These are phyloP conservation scores for Soucietia sequanensis DNA, from an alignment of 805 yeast genomes.

Conservation along the genomic window DNA sequence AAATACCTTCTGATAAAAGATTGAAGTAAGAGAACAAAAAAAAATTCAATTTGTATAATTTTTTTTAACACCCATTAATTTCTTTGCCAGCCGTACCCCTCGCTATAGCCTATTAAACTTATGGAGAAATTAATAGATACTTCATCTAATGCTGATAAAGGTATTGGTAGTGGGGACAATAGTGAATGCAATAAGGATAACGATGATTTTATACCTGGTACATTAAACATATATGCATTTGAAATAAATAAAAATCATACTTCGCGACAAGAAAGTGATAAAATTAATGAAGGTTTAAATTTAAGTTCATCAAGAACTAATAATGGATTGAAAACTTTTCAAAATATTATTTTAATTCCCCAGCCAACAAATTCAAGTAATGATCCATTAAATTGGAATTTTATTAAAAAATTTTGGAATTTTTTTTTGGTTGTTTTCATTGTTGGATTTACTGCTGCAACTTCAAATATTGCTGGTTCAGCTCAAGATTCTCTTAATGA, in stretches of 20 bases:
- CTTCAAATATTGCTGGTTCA: conserved; percentile 50
- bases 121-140: too few relatives aligned
- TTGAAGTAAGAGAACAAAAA: too few relatives aligned
- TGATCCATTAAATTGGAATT: conserved; percentile 48
- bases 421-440: conserved; percentile 38
- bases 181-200: conserved; percentile 4
- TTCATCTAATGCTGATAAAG: too few relatives aligned
- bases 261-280: conserved; percentile 2
- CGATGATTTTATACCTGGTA: conserved; percentile 53
- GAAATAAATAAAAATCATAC: conserved; percentile 5
- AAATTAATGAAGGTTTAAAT: not conserved
- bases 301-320: conserved; percentile 4
- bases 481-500: conserved; percentile 46
- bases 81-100: too few relatives aligned
- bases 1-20: too few relatives aligned
- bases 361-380: conserved; percentile 51
- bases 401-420: conserved; percentile 34
- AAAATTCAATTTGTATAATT: too few relatives aligned
- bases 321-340: conserved; percentile 15
- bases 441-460: conserved; percentile 49
- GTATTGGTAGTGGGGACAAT: too few relatives aligned
- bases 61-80: too few relatives aligned
- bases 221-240: conserved; percentile 46
- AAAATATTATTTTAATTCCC: conserved; percentile 41
- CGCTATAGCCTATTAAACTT: too few relatives aligned